A percentile compares a stretch with the other conserved stretches of the same genome.
Conservation (phyloP, 192 early-diverging fungal genomes). For the Chytriomyces sp. region DNA sequence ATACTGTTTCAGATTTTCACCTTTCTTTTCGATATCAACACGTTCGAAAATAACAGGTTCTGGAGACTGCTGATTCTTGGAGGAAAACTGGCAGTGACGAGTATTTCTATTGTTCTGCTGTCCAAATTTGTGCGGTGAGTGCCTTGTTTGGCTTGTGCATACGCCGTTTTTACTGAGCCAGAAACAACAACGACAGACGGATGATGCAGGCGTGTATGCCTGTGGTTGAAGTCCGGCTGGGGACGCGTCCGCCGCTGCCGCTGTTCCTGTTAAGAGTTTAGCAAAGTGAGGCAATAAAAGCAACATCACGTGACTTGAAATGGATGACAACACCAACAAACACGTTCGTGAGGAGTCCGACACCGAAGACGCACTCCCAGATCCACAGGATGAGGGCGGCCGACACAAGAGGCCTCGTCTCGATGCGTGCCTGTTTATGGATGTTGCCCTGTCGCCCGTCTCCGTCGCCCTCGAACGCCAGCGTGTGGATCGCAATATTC, state of each 20-base stretch:
- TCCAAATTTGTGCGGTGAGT: background rate
- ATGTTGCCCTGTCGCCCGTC: background rate
- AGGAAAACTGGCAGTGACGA: background rate
- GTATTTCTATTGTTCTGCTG: background rate
- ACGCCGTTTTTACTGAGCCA: background rate
- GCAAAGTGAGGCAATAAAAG: background rate
- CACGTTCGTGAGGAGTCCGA: background rate
- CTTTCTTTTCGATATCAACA: background rate
- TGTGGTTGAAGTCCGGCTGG: background rate
- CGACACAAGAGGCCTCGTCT: background rate
- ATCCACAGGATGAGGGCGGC: background rate
- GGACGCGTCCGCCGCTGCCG: background rate
- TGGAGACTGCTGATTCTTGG: background rate
- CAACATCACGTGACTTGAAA: background rate
- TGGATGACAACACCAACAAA: background rate
- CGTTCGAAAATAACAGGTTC: background rate
- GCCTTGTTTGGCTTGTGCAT: background rate
- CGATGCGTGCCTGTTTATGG: background rate
- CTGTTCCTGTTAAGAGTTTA: background rate
- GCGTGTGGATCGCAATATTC: constrained; percentile 7
- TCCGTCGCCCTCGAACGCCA: background rate
- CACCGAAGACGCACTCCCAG: background rate
- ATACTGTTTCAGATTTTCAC: background rate
- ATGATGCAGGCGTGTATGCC: background rate
- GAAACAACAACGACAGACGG: background rate